Evolutionary conservation across 495 filamentous ascomycete genomes (phyloP).

Genomic region (Hyphodiscus hymeniophilus): DNA sequence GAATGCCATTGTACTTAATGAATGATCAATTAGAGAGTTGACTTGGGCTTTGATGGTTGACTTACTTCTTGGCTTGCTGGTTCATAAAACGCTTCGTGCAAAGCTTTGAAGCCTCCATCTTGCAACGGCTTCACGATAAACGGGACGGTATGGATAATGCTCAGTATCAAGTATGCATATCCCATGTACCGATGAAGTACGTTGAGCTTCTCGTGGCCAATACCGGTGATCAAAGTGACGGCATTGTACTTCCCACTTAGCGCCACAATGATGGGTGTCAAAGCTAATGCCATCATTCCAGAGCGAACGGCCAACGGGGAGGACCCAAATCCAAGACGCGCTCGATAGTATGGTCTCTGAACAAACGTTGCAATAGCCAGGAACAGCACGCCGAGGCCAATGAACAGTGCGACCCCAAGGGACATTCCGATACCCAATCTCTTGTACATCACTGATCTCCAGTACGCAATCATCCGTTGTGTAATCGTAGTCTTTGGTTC

Average conservation of each 20-base stretch:
- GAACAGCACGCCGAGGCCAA: conserved; percentile 18
- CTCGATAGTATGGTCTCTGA: conserved; percentile 29
- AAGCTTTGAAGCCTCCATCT: conserved; percentile 18
- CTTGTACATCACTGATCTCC: neutral
- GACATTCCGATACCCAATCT: neutral
- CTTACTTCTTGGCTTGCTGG: conserved; percentile 15
- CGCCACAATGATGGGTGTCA: conserved; percentile 42
- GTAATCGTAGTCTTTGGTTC: neutral
- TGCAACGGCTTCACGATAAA: conserved; percentile 33
- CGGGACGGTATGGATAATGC: conserved; percentile 46
- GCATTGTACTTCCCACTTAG: conserved; percentile 31
- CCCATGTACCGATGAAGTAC: conserved; percentile 45
- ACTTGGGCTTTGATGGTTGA: neutral
- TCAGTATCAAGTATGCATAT: conserved; percentile 43
- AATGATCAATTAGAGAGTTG: neutral
- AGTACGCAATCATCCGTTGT: neutral
- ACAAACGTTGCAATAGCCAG: conserved; percentile 21
- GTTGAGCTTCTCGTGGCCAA: conserved; percentile 47
- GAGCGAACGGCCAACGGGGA: conserved; percentile 44
- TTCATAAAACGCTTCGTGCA: conserved; percentile 23
- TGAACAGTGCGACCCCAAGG: conserved; percentile 20
- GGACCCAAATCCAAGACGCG: conserved; percentile 27
- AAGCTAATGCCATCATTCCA: conserved; percentile 43
- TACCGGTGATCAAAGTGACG: conserved; percentile 42
- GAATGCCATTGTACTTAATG: conserved; percentile 26